Percentiles rank a stretch among this genome's conserved stretches.
Conservation (phyloP, 768 basidiomycete genomes). For the Podaxis sp. region DNA sequence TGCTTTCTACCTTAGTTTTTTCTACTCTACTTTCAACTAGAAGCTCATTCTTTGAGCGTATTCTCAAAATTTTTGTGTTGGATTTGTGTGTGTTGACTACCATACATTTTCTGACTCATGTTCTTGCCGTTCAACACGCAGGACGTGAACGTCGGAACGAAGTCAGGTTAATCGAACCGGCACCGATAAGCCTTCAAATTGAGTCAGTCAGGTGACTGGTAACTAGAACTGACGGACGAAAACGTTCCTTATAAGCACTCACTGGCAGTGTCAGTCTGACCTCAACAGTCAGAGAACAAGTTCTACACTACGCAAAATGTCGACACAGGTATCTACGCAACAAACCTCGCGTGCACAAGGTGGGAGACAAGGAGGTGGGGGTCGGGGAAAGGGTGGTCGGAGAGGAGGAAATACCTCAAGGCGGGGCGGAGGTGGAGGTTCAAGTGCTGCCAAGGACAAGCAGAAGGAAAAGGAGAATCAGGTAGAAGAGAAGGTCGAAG, state of each 20-base stretch:
- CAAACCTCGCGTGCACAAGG: not conserved
- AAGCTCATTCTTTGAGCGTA: not conserved
- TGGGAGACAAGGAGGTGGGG: not conserved
- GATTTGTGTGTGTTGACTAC: not conserved
- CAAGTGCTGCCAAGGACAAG: not conserved
- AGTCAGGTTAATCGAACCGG: not conserved
- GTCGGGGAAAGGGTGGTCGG: not conserved
- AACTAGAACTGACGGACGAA: not conserved
- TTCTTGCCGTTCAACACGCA: not conserved
- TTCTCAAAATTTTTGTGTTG: not conserved
- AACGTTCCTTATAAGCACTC: not conserved
- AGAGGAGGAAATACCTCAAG: not conserved
- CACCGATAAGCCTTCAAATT: not conserved
- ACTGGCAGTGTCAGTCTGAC: not conserved
- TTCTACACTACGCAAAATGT: not conserved
- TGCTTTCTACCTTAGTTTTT: not conserved
- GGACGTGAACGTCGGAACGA: no score
- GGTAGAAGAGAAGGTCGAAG: not conserved
- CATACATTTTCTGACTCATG: not conserved
- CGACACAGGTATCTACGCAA: constrained; percentile 5
- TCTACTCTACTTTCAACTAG: not conserved
- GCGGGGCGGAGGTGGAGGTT: not conserved
- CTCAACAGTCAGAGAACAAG: not conserved
- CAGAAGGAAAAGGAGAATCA: not conserved
- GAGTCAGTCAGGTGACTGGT: not conserved